phyloP scores from a whole-genome alignment of 1,284 basidiomycete genomes.

The Coniferiporia weirii region DNA sequence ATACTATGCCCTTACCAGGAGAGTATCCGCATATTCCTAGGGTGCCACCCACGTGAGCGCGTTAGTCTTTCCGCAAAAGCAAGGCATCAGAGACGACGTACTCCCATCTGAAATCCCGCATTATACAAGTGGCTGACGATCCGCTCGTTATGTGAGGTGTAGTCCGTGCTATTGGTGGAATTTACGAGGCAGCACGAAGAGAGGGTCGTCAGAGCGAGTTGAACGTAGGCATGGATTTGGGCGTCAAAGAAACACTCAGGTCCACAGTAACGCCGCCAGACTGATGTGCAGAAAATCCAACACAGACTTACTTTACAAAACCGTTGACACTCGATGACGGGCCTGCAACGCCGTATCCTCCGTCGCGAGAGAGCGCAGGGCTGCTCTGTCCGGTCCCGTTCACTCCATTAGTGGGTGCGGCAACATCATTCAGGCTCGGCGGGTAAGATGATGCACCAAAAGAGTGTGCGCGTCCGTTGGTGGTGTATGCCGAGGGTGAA shows the following conservation, averaged over 20 bases:
- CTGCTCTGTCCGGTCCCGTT: neutral
- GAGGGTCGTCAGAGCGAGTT: neutral
- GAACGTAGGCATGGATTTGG: neutral
- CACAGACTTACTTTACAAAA: constrained; percentile 9
- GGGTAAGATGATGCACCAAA: constrained; percentile 4
- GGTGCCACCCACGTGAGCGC: neutral
- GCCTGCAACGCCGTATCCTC: constrained; percentile 10
- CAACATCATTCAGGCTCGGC: neutral
- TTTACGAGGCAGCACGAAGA: too few species aligned
- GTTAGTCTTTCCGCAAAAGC: constrained; percentile 15
- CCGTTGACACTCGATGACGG: constrained; percentile 14
- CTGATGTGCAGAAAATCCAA: too few species aligned
- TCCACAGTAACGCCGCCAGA: neutral
- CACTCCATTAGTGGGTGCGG: neutral
- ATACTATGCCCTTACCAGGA: constrained; percentile 47
- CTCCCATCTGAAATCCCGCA: constrained; percentile 73
- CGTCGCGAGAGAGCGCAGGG: neutral
- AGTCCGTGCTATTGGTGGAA: neutral
- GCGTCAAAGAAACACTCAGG: neutral
- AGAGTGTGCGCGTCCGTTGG: constrained; percentile 9
- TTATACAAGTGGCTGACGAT: constrained; percentile 73
- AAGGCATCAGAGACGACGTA: constrained; percentile 26
- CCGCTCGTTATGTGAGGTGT: constrained; percentile 51
- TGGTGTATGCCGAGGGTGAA: constrained; percentile 1
- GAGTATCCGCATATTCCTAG: constrained; percentile 76